Base-by-base conservation (phyloP, 2,329 filamentous ascomycete genomes). In the Pseudogymnoascus sp. region DNA sequence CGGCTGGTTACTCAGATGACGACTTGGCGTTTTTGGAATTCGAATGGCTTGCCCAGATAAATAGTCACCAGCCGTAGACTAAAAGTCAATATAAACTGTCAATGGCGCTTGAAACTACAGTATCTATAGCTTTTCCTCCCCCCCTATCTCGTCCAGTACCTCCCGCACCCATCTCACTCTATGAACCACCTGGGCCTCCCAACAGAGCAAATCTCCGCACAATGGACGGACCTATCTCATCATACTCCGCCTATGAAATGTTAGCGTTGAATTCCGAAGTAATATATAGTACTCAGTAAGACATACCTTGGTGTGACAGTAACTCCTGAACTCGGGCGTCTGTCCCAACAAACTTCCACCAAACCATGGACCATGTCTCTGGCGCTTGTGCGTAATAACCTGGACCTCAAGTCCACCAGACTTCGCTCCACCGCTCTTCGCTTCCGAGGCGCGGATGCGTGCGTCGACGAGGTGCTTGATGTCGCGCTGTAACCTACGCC, bases 331-430 rank as follows among this genome's bases (percentile, higher is more conserved):
- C 77, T 99, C 95, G 4, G 95, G 93, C 6, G 94, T 99, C 80
- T 97, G 93, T 62, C 93, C 95, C 65, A 99, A 81, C 77, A 99
- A 81, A 78, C 91, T 96, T 69, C 94, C 94, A 75, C 94, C 94
- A 74, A 99, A 99, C 94, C 94, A 99, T 33, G 94, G 94, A 16
- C 94, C 94, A 74, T 99, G 93, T 73, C 93, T 83, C 83, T 99
- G 94, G 74, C 94, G 84, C 83, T 96, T 97, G 81, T 99, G 94
- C 55, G 92, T 91, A 69, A 99, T 95, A 69, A 99, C 94, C 74
- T 96, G 92, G 35, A 99, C 94, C 62, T 99, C 95, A 69, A 99
- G 78, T 67, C 95, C 94, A 70, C 94, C 94, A 73, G 90, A 95
- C 80, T 88, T 92, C 63, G 92, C 93, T 65, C 93, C 92, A 68